Evolutionary conservation across 805 yeast species (phyloP), one percentile per base, ranked within the genome.

Genomic region (Cyberlindnera xishuangbannaensis): DNA sequence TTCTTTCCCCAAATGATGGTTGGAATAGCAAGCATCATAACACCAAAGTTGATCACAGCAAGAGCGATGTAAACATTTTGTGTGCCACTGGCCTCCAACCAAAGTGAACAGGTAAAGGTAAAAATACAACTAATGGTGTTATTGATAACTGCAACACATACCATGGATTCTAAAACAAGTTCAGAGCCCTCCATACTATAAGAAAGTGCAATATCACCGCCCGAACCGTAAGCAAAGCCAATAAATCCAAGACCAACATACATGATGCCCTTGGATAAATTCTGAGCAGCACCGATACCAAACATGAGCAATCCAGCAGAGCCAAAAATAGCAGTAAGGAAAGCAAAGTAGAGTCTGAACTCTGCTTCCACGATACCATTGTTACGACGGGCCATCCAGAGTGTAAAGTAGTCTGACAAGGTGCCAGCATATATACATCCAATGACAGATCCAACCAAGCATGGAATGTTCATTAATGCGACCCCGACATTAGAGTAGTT

Each of bases 391-490:
- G 84, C 80, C 61, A 71, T 53, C 74, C 74, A 70, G 14, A 73
- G 51, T 10, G 78, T 80, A 52, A 76, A 73, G 51, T 67, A 61
- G 50, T 78, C 85, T 18, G 78, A 70, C 16, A 76, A 32, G 17
- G 65, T 50, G 40, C 85, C 84, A 2, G 84, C 82, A 42, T 74
- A 73, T 17, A 76, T 43, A 64, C 83, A 78, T 4, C 84, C 85
- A 38, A 78, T 61, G 18, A 74, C 53, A 2, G 85, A 81, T 28
- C 85, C 85, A 31, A 76, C 67, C 26, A 76, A 59, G 36, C 79
- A 70, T 1, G 90, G 87, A 15, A 82, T 65, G 47, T 82, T 81
- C 87, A 82, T 80, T 26, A 82, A 50, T 0, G 86, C 87, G 17
- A 83, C 84, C 23, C 78, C 83, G 6, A 71, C 67, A 44, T 77